phyloP scores from a whole-genome alignment of 2,329 filamentous ascomycete genomes.

The Alternaria gaisen region DNA sequence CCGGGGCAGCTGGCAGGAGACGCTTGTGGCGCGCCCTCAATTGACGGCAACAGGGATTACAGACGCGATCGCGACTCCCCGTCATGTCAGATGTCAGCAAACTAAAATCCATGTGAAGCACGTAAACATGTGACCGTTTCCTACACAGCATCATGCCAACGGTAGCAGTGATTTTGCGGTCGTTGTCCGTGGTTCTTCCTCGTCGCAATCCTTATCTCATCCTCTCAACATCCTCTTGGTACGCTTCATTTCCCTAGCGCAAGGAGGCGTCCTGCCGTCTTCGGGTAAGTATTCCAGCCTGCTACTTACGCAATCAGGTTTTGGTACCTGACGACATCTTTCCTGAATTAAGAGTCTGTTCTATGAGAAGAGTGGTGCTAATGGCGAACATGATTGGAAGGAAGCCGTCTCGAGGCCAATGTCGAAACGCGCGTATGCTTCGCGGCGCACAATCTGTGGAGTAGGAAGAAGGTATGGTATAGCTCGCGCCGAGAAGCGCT shows the following conservation, averaged over 20 bases:
- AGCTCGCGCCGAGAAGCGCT: neutral
- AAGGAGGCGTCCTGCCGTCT: slow-evolving; percentile 12
- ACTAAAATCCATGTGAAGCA: neutral
- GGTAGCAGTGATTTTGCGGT: neutral
- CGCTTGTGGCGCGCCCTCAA: slow-evolving; percentile 1
- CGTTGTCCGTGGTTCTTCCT: neutral
- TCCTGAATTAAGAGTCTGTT: neutral
- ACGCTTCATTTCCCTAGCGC: slow-evolving; percentile 9
- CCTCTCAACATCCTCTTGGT: neutral
- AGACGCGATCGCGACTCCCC: slow-evolving; percentile 5
- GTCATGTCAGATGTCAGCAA: neutral
- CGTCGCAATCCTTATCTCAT: neutral
- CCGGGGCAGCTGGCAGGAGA: slow-evolving; percentile 8
- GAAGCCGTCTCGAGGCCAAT: neutral
- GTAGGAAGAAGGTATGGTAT: neutral
- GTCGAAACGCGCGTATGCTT: neutral
- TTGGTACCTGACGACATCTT: neutral
- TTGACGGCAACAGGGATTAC: slow-evolving; percentile 4
- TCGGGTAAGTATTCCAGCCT: slow-evolving; percentile 8
- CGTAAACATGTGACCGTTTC: slow-evolving; percentile 21
- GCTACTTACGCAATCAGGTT: neutral
- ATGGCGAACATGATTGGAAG: neutral
- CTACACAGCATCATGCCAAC: neutral
- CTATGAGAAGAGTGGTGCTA: neutral
- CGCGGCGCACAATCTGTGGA: neutral